Base-by-base conservation (phyloP, 148 eudicot genomes). In the Polygonum maritimum region DNA sequence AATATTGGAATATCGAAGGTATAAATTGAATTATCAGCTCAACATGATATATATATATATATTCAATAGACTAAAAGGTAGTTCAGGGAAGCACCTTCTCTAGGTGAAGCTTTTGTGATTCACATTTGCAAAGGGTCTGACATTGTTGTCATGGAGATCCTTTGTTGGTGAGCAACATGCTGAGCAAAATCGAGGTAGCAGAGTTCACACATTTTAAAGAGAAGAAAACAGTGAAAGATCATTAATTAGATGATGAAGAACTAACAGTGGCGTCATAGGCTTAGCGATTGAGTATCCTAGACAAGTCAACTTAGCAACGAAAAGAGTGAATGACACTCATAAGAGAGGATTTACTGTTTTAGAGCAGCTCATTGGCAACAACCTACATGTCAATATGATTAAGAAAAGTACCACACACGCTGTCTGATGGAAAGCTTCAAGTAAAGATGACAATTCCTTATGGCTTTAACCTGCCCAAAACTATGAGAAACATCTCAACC, bases 231-330 rank as follows among this genome's bases (percentile, higher is more conserved):
- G 71, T 21, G 71, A 19, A 58, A 21, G 74, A 52, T 33, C 73
- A n/a, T n/a, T n/a, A 73, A 75, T 38, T 40, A 69, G 60, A 55
- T 55, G 45, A 35, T 49, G 33, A 71, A 77, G 47, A 78, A 88
- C 97, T 86, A 70, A 92, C 97, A 54, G 81, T 71, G 76, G 96
- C 88, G 83, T 92, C 96, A 85, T 94, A 94, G 75, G 97, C 98
- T 69, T 78, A 83, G 55, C 96, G 83, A 81, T 92, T 82, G 83
- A 94, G 81, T 83, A 94, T 90, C 80, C 76, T 84, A 57, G 96
- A 84, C 88, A 92, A 80, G 82, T 94, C 97, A 83, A 92, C 96
- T 92, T 94, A 87, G 82, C 98, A 94, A 77, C 90, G 89, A 76
- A 90, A 88, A 9, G 97, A 84, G 63, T 80, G 92, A 22, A 94